Evolutionary conservation across 306 rosid species (phyloP), one percentile per base, ranked within the genome.

Genomic region (Abrus pulchellus): DNA sequence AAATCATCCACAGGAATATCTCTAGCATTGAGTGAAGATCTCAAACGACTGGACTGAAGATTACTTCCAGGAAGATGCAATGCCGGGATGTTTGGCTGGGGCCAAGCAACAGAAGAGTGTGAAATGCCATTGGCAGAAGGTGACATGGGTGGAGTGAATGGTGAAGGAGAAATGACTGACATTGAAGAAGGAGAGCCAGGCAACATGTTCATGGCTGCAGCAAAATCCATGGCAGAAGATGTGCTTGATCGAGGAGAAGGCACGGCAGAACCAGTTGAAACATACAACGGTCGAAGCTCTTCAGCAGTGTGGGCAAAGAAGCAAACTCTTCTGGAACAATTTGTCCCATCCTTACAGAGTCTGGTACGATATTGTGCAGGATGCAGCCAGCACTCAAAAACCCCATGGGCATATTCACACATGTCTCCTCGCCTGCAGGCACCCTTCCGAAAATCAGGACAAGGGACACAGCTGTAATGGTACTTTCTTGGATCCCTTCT

Each of bases 321-420:
- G 89, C 98, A 94, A 81, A 94, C 97, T 71, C 97, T 87, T 83
- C 98, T 90, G 3, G 92, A 88, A 70, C 98, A 94, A 84, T 50
- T 87, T 28, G 86, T 89, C 67, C 97, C 98, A 43, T 94, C 97
- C 88, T 92, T 94, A 88, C 98, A 94, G 38, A 92, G 97, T 4
- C 97, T 92, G 65, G 98, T 94, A 40, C 97, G 84, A 85, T 94
- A 94, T 53, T 94, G 97, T 9, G 98, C 98, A 1, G 98, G 98
- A 85, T 94, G 98, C 53, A 94, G 82, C 98, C 98, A 94, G 78
- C 98, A 94, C 92, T 94, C 98, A 1, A 94, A 94, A 63, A 94
- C 97, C 12, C 98, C 97, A 76, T 94, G 98, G 70, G 97, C 98
- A 82, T 94, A 94, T 76, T 94, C 98, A 36, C 98, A 94, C 98